Evolutionary conservation across 1,284 basidiomycete species (phyloP).

Genomic region (Apiotrichum gracile): DNA sequence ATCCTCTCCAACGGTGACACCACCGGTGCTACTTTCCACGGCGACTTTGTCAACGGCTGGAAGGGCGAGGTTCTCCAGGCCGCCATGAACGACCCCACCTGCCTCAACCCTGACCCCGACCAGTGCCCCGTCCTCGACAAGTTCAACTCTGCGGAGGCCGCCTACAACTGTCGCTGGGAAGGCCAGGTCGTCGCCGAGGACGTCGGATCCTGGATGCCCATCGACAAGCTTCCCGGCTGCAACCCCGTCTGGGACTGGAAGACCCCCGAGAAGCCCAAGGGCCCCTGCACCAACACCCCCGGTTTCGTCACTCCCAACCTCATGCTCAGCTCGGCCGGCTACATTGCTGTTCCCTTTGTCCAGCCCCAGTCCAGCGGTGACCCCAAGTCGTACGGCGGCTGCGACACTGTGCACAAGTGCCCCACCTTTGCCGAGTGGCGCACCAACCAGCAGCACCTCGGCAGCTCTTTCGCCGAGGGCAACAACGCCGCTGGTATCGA

Average conservation of each 20-base stretch:
- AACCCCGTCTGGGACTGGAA: conserved; percentile 12
- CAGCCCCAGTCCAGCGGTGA: neutral
- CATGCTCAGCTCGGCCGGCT: neutral
- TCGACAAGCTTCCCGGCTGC: conserved; percentile 3
- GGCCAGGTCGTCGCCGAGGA: conserved; percentile 1
- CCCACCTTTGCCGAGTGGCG: neutral
- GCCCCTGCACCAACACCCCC: neutral
- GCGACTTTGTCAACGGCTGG: conserved; percentile 34
- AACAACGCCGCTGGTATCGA: neutral
- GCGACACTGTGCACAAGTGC: neutral
- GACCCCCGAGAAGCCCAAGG: neutral
- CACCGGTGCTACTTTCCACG: conserved; percentile 32
- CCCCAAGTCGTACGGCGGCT: neutral
- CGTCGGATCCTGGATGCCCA: conserved; percentile 22
- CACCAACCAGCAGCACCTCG: no score
- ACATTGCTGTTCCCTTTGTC: neutral
- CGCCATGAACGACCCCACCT: conserved; percentile 13
- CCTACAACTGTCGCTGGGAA: neutral
- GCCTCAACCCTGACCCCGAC: neutral
- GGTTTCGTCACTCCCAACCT: conserved; percentile 7
- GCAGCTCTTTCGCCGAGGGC: no score
- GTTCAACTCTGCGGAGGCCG: neutral
- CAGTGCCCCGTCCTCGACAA: neutral
- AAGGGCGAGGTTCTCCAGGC: neutral
- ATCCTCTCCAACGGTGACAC: conserved; percentile 40